phyloP scores from a whole-genome alignment of 2,329 filamentous ascomycete genomes.

The Alternaria gansuensis region DNA sequence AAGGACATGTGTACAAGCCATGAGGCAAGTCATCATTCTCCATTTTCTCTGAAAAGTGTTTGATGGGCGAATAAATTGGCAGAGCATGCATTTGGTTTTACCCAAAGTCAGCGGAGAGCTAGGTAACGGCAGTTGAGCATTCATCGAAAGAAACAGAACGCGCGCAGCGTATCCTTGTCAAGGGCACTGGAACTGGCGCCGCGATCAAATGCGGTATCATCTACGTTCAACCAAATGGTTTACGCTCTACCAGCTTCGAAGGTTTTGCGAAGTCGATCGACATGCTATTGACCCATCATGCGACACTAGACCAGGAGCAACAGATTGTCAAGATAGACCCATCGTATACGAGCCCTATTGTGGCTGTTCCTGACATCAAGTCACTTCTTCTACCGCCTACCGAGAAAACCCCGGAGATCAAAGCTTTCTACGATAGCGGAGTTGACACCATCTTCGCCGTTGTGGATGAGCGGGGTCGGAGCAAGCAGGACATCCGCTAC shows the following conservation, averaged over 20 bases:
- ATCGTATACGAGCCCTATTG: background rate
- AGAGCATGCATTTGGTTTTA: background rate
- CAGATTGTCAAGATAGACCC: background rate
- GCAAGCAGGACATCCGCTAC: background rate
- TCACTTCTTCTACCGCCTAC: background rate
- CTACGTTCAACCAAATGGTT: background rate
- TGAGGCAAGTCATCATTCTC: background rate
- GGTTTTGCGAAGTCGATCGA: background rate
- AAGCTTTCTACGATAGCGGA: background rate
- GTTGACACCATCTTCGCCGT: conserved; percentile 2
- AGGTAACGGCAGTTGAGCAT: background rate
- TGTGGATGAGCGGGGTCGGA: conserved; percentile 3
- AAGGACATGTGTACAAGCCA: background rate
- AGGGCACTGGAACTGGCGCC: background rate
- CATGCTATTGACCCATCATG: background rate
- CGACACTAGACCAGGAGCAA: background rate
- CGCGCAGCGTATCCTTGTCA: too few species aligned
- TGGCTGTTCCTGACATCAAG: background rate
- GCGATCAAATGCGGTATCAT: background rate
- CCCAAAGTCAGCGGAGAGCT: background rate
- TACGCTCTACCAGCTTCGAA: background rate
- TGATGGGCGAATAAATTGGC: background rate
- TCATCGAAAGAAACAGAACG: background rate
- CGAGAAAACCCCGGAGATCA: background rate
- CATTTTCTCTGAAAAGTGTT: background rate